Base-by-base conservation (phyloP, 768 basidiomycete species). In the Omphalotus guepiniiformis region DNA sequence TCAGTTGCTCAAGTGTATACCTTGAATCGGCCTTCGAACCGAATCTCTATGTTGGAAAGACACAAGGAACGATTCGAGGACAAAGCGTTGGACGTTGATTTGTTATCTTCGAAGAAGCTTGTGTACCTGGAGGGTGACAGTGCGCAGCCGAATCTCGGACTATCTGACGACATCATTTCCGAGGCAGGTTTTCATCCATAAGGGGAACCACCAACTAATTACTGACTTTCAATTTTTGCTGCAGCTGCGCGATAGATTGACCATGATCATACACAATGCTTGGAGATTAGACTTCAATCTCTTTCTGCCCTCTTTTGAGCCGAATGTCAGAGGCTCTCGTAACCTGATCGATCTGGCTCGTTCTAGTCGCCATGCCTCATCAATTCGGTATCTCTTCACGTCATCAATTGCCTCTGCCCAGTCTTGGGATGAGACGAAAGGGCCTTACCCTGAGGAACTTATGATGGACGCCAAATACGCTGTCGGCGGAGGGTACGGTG, bases 231-330 rank as follows among this genome's bases (percentile, higher is more conserved):
- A n/a, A n/a, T 21, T n/a, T 11, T 13, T 37, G 19, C 12, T 19
- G 15, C 25, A 40, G 23, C 4, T 19, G 22, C 39, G 18, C 39
- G 13, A 21, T 13, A 40, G 22, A 8, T 6, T 40, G 39, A 40
- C 23, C 23, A 40, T 54, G 6, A 60, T 74, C 43, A 62, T 71
- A 2, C 68, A 71, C 47, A 67, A 63, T 38, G 73, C 74, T 6
- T 78, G 77, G 78, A 63, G 62, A 1, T 60, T 79, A 19, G 73
- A 79, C 56, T 76, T 79, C 55, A 72, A 72, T 39, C 60, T 73
- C 1, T 56, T 62, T 6, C 54, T 76, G 26, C 58, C 67, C 2
- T 74, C 74, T 4, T 77, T 78, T 36, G 72, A 77, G 43, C 52
- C 65, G 3, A 65, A 73, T 47, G 60, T 78, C 19, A 55, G 57